Conservation (phyloP, 306 rosid species). For the Ammopiptanthus mongolicus region DNA sequence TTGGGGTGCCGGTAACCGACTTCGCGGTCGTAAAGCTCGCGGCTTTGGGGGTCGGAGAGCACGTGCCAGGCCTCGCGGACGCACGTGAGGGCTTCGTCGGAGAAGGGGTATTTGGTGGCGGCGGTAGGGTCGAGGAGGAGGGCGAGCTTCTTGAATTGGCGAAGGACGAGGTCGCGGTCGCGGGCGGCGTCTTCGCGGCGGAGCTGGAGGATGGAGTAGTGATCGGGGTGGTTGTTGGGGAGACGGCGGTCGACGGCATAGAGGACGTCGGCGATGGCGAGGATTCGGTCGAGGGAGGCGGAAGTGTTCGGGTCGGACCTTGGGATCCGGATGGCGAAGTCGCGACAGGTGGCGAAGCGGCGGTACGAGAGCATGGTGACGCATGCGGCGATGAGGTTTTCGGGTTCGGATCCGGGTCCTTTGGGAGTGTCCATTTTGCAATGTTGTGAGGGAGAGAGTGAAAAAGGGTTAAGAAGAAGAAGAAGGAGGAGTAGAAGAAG, state of each 20-base stretch:
- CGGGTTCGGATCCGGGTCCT: conserved; percentile 24
- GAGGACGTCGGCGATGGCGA: conserved; percentile 49
- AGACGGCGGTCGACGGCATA: conserved; percentile 28
- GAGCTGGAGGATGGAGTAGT: conserved; percentile 48
- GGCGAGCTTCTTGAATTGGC: conserved; percentile 38
- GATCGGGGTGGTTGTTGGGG: conserved; percentile 12
- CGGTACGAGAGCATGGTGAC: conserved; percentile 35
- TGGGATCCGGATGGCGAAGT: conserved; percentile 32
- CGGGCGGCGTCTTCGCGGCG: conserved; percentile 23
- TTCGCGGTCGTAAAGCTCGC: conserved; percentile 27
- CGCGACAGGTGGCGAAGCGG: conserved; percentile 37
- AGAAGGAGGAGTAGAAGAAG: too few species aligned
- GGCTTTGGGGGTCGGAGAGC: conserved; percentile 40
- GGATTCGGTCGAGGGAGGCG: conserved; percentile 19
- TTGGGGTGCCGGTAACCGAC: neutral
- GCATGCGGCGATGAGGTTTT: conserved; percentile 23
- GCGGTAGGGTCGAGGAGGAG: conserved; percentile 36
- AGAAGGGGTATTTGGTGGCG: conserved; percentile 32
- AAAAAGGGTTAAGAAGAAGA: neutral
- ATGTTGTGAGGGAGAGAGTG: neutral
- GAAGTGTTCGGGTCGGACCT: conserved; percentile 21
- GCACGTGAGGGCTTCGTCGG: conserved; percentile 38
- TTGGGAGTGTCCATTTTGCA: conserved; percentile 13
- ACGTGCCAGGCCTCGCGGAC: conserved; percentile 48
- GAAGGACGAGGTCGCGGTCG: conserved; percentile 25